phyloP scores from a whole-genome alignment of 768 basidiomycete species.

The Astraeus odoratus region DNA sequence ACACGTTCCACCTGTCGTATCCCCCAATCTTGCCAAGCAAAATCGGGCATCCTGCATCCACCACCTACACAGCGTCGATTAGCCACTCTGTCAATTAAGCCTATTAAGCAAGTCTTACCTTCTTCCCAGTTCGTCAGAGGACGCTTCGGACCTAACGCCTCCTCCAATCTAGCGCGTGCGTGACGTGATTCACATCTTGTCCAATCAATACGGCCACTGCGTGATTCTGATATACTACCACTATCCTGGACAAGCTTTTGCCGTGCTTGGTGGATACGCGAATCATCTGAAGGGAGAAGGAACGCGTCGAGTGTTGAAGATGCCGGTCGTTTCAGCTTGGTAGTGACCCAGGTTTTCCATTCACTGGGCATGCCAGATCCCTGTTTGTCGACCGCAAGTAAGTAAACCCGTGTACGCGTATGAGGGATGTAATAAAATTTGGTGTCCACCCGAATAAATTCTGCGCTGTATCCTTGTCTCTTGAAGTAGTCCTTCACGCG shows the following conservation, averaged over 20 bases:
- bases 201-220: constrained; percentile 81
- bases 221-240: constrained; percentile 56
- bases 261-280: constrained; percentile 83
- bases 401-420: constrained; percentile 85
- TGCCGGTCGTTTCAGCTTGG: constrained; percentile 71
- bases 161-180: constrained; percentile 79
- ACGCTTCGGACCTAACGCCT: constrained; percentile 71
- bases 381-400: constrained; percentile 69
- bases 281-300: constrained; percentile 85
- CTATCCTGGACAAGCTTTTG: constrained; percentile 74
- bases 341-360: constrained; percentile 59
- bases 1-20: constrained; percentile 90
- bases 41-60: constrained; percentile 78
- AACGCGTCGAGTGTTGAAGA: constrained; percentile 89
- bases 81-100: background rate
- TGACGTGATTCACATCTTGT: constrained; percentile 89
- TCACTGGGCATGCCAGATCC: constrained; percentile 51
- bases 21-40: constrained; percentile 93
- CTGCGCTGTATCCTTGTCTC: constrained; percentile 68
- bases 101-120: constrained; percentile 39
- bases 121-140: constrained; percentile 93
- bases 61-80: constrained; percentile 43
- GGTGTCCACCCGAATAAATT: constrained; percentile 65
- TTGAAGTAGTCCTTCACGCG: constrained; percentile 72
- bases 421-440: constrained; percentile 94